Conservation (phyloP, 1,284 basidiomycete genomes). For the Entoloma clypeatum region DNA sequence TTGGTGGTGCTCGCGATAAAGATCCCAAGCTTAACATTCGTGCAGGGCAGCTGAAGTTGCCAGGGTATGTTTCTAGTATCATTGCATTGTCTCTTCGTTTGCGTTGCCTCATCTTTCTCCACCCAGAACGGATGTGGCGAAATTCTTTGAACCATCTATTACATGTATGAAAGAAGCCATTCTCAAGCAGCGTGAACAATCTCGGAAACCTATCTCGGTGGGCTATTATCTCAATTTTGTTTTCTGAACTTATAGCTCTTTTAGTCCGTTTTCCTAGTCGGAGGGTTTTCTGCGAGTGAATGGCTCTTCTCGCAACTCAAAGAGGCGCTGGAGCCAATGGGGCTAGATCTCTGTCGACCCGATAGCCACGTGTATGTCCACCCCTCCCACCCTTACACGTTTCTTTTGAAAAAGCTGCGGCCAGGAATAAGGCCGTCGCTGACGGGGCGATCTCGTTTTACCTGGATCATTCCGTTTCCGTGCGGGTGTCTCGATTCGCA, state of each 20-base stretch:
- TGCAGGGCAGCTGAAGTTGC: constrained; percentile 44
- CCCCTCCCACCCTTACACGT: not conserved
- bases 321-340: constrained; percentile 16
- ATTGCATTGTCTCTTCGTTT: not conserved
- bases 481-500: constrained; percentile 35
- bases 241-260: not conserved
- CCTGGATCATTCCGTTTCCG: constrained; percentile 41
- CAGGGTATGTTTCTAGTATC: constrained; percentile 40
- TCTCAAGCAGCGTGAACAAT: constrained; percentile 28
- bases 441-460: constrained; percentile 46
- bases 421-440: constrained; percentile 47
- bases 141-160: constrained; percentile 46
- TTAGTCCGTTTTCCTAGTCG: constrained; percentile 44
- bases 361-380: constrained; percentile 25
- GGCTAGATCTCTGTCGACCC: constrained; percentile 23
- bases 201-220: constrained; percentile 25
- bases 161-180: constrained; percentile 39
- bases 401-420: not conserved
- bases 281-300: constrained; percentile 47
- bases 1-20: constrained; percentile 42
- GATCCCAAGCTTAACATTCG: constrained; percentile 40
- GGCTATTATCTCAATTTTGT: not conserved
- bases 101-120: not conserved
- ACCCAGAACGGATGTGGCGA: constrained; percentile 35
- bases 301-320: constrained; percentile 27